Evolutionary conservation across 805 yeast genomes (phyloP), one percentile per base, ranked within the genome.

Genomic region (Starmerella potacharoeniae): DNA sequence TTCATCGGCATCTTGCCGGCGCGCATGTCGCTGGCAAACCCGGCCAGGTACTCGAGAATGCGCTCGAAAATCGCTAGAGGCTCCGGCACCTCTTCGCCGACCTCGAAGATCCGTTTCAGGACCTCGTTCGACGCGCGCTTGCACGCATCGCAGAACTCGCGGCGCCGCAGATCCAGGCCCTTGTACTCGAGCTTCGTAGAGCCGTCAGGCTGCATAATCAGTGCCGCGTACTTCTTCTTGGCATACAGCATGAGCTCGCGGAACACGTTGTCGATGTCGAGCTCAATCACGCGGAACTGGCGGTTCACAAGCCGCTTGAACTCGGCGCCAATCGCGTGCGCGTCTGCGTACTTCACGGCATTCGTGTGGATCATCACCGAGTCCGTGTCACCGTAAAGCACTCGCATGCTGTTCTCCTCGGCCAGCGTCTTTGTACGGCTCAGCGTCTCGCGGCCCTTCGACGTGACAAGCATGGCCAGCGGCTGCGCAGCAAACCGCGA

Each of bases 301-400:
- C 88, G 95, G 70, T 93, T 93, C 56, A 93, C 97, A 56, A 80
- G 76, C 49, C 75, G 68, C 68, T 93, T 93, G 73, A 93, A 91
- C 50, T 83, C 83, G 50, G 82, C 83, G 34, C 97, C 99, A 59
- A 89, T 83, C 62, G 77, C 76, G 45, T 86, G 69, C 0, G 97
- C 96, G 46, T 86, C 95, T 30, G 71, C 69, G 68, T 77, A 84
- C 35, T 72, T 76, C 54, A 77, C 79, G 46, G 81, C 82, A 33
- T 89, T 89, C 3, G 97, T 88, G 69, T 91, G 95, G 67, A 93
- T 88, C 98, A 93, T 93, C 52, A 93, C 97, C 37, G 98, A 93
- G 74, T 93, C 98, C 0, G 98, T 93, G 73, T 93, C 98, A 75
- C 98, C 98, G 66, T 93, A 93, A 13, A 93, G 87, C 49, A 95